Conservation (phyloP, 768 basidiomycete species). For the Suillus americanus region DNA sequence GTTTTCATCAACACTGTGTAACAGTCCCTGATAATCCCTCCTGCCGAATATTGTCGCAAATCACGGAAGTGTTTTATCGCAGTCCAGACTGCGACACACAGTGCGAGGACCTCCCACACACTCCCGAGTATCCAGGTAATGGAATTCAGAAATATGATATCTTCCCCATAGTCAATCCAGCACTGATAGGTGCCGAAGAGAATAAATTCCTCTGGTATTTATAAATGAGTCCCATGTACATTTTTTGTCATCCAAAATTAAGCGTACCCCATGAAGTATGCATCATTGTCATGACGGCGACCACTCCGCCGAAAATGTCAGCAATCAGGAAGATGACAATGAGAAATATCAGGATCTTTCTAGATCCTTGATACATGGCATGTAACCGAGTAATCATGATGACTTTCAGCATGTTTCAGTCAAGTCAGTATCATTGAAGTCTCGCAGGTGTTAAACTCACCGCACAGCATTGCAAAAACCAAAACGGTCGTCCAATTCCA, state of each 20-base stretch:
- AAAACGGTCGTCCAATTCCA: fast-evolving
- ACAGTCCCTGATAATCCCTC: background rate
- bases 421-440: background rate
- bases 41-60: background rate
- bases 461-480: background rate
- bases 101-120: background rate
- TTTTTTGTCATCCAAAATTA: too few relatives aligned
- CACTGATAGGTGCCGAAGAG: too few relatives aligned
- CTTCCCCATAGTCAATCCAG: too few relatives aligned
- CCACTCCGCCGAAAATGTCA: background rate
- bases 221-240: too few relatives aligned
- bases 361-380: background rate
- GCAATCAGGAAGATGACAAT: background rate
- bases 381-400: background rate
- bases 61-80: background rate
- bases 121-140: background rate
- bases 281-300: fast-evolving
- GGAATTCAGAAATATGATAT: too few relatives aligned
- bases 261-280: too few relatives aligned
- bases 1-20: background rate
- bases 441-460: background rate
- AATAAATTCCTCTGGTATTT: too few relatives aligned
- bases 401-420: background rate
- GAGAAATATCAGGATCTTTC: background rate
- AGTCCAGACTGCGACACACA: background rate